A percentile compares a stretch with the other conserved stretches of the same genome.
phyloP scores from a whole-genome alignment of 306 rosid species.

The Chamaecrista fasciculata region DNA sequence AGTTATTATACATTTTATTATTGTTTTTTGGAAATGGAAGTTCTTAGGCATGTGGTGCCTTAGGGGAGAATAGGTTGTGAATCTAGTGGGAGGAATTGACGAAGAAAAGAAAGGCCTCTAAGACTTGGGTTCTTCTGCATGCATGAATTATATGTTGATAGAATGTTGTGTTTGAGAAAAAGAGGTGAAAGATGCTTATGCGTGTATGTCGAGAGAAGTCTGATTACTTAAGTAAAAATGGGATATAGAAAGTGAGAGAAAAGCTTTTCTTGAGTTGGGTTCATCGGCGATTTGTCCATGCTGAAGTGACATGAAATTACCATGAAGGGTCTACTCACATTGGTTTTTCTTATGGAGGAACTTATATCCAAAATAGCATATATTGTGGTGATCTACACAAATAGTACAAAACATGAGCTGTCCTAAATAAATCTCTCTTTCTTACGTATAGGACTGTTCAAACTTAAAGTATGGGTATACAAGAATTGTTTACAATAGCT shows the following conservation, averaged over 20 bases:
- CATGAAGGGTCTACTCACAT: conserved; percentile 7
- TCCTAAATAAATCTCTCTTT: not conserved
- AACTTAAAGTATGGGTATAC: conserved; percentile 3
- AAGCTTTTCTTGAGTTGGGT: not conserved
- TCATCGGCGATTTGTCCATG: not conserved
- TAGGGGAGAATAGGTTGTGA: not conserved
- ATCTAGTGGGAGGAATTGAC: not conserved
- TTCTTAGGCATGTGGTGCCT: not conserved
- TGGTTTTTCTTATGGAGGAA: not conserved
- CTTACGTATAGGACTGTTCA: not conserved
- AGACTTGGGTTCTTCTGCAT: not conserved
- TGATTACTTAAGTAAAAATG: not conserved
- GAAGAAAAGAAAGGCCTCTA: not conserved
- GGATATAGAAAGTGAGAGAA: not conserved
- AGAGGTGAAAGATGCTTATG: not conserved
- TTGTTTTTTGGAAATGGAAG: not conserved
- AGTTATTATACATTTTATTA: not conserved
- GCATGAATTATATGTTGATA: not conserved
- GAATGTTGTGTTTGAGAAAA: not conserved
- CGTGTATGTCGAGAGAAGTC: not conserved
- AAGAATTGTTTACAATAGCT: not conserved
- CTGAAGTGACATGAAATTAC: not conserved
- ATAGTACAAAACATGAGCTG: not conserved
- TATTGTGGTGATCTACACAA: not conserved
- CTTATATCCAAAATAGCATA: not conserved